Percentiles rank a stretch among this genome's conserved stretches.
Evolutionary conservation across 306 rosid species (phyloP).

Genomic region (Vachellia pachyceras): DNA sequence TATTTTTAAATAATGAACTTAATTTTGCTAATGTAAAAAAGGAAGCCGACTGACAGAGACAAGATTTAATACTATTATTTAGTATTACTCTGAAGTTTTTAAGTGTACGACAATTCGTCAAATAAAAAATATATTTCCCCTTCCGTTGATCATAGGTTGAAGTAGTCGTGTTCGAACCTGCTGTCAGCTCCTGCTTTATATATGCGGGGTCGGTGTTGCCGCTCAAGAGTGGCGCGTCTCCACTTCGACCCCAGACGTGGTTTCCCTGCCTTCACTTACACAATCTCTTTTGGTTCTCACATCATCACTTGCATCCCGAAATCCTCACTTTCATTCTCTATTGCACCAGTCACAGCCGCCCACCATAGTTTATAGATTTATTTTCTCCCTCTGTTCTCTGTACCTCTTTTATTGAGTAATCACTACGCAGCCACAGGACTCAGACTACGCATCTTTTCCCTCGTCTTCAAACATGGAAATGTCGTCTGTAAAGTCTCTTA

Average conservation of each 20-base stretch:
- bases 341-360: not conserved
- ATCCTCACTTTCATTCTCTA: not conserved
- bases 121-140: no score
- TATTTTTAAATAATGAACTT: no score
- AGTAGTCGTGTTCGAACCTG: no score
- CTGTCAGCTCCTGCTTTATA: not conserved
- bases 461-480: conserved; percentile 62
- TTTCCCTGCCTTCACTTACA: not conserved
- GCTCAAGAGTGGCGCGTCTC: not conserved
- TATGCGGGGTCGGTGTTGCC: not conserved
- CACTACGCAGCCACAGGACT: not conserved
- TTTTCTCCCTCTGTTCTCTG: not conserved
- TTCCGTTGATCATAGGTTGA: no score
- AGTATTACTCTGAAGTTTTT: no score
- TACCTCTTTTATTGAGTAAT: not conserved
- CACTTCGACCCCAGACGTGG: not conserved
- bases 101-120: no score
- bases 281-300: not conserved
- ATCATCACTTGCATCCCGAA: not conserved
- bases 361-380: not conserved
- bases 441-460: not conserved
- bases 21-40: no score
- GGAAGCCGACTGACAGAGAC: no score
- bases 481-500: conserved; percentile 82
- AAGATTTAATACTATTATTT: no score